Conservation (phyloP, 345 rosid species). For the Hibiscus trionum region DNA sequence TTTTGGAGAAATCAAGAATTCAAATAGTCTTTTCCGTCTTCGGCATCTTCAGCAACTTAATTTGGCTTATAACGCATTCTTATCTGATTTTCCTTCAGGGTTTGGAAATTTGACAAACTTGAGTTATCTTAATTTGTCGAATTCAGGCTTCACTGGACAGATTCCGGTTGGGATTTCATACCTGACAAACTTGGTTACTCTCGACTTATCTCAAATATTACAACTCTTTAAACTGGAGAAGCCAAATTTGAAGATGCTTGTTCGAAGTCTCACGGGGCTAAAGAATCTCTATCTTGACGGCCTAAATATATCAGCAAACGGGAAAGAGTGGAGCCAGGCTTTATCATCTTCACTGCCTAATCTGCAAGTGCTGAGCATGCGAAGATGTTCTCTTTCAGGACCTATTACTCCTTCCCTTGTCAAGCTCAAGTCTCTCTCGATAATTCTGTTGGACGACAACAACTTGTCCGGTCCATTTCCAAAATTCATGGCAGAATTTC, state of each 20-base stretch:
- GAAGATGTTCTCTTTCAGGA: conserved; percentile 26
- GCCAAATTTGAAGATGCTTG: conserved; percentile 22
- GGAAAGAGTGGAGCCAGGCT: conserved; percentile 25
- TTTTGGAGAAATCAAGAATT: conserved; percentile 21
- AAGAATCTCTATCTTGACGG: conserved; percentile 30
- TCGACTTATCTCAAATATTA: conserved; percentile 30
- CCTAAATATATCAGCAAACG: conserved; percentile 17
- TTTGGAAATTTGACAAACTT: conserved; percentile 27
- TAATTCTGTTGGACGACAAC: conserved; percentile 15
- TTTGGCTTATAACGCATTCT: conserved; percentile 31
- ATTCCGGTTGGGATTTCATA: conserved; percentile 28
- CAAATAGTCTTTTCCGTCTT: conserved; percentile 32
- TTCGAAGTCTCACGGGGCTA: conserved; percentile 17
- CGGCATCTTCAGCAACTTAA: conserved; percentile 31
- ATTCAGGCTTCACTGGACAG: conserved; percentile 27
- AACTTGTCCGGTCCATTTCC: conserved; percentile 21
- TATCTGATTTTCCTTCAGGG: conserved; percentile 17
- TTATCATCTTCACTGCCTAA: conserved; percentile 21
- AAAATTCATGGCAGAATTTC: conserved; percentile 19
- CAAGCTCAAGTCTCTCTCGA: conserved; percentile 17
- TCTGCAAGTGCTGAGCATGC: conserved; percentile 33
- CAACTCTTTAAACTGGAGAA: conserved; percentile 14
- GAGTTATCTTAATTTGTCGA: conserved; percentile 26
- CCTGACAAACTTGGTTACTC: conserved; percentile 29
- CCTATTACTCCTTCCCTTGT: conserved; percentile 20